phyloP scores from a whole-genome alignment of 2,329 filamentous ascomycete species.

The Fusarium musae region DNA sequence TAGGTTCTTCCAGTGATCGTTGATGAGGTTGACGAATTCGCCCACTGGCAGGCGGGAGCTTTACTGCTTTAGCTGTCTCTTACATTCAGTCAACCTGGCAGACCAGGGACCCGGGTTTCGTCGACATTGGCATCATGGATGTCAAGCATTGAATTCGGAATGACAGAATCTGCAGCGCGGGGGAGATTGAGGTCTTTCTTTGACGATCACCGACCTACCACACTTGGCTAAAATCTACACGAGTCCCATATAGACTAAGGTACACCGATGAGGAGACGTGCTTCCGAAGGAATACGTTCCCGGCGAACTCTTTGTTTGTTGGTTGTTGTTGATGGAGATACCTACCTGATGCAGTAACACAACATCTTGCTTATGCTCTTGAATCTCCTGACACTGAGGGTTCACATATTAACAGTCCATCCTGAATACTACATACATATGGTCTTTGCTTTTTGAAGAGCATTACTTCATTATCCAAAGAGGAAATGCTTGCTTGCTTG shows the following conservation, averaged over 20 bases:
- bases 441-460: not conserved
- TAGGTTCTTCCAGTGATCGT: constrained; percentile 16
- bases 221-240: constrained; percentile 8
- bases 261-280: constrained; percentile 9
- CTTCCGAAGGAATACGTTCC: constrained; percentile 13
- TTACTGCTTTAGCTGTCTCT: constrained; percentile 22
- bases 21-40: constrained; percentile 24
- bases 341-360: not conserved
- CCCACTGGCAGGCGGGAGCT: constrained; percentile 25
- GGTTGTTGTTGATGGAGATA: not conserved
- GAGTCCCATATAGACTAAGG: not conserved
- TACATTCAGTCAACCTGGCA: constrained; percentile 14
- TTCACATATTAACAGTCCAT: not conserved
- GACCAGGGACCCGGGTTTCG: constrained; percentile 12
- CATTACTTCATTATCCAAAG: not conserved
- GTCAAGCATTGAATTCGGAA: constrained; percentile 8
- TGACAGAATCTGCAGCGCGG: constrained; percentile 16
- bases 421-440: not conserved
- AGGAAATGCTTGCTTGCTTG: constrained; percentile 8
- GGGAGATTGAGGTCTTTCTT: constrained; percentile 15
- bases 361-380: not conserved
- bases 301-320: not conserved
- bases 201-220: constrained; percentile 13
- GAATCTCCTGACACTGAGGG: not conserved
- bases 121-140: not conserved